A percentile compares a stretch with the other conserved stretches of the same genome.
These are phyloP conservation scores for Fusarium napiforme DNA, from an alignment of 2,329 filamentous ascomycete species.

Conservation along the genomic window DNA sequence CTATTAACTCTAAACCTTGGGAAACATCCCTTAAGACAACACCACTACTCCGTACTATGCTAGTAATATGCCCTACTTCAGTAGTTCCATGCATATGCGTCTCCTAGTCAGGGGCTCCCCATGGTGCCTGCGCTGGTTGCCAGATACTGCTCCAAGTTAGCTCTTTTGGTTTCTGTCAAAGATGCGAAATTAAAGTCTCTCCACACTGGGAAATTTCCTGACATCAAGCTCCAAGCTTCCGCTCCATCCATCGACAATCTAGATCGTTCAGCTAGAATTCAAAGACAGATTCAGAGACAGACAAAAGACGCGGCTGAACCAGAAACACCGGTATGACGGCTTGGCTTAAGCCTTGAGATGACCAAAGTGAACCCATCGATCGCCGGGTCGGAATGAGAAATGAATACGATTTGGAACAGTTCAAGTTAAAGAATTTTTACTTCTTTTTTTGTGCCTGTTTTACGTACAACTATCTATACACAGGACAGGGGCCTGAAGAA, in stretches of 20 bases:
- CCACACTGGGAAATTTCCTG: conserved; percentile 39
- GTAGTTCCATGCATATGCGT: conserved; percentile 17
- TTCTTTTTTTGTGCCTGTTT: conserved; percentile 52
- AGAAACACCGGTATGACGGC: neutral
- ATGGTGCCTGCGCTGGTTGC: neutral
- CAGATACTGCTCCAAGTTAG: neutral
- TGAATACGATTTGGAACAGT: conserved; percentile 26
- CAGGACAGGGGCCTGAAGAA: conserved; percentile 44
- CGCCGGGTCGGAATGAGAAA: conserved; percentile 10
- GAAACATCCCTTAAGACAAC: conserved; percentile 11
- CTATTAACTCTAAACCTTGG: conserved; percentile 2
- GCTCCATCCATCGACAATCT: conserved; percentile 33
- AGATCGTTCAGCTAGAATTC: conserved; percentile 16
- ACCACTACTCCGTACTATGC: neutral
- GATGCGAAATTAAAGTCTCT: conserved; percentile 37
- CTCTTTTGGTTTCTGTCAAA: conserved; percentile 7
- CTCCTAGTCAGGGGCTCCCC: conserved; percentile 33
- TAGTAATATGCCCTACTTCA: conserved; percentile 25
- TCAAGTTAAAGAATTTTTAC: conserved; percentile 47
- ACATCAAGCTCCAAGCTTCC: conserved; percentile 34
- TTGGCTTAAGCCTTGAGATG: neutral
- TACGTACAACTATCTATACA: conserved; percentile 53
- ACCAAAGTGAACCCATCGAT: neutral
- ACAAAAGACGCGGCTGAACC: neutral
- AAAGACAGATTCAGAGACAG: neutral